Conservation (phyloP, 2,329 filamentous ascomycete genomes). For the Esteya vermicola region DNA sequence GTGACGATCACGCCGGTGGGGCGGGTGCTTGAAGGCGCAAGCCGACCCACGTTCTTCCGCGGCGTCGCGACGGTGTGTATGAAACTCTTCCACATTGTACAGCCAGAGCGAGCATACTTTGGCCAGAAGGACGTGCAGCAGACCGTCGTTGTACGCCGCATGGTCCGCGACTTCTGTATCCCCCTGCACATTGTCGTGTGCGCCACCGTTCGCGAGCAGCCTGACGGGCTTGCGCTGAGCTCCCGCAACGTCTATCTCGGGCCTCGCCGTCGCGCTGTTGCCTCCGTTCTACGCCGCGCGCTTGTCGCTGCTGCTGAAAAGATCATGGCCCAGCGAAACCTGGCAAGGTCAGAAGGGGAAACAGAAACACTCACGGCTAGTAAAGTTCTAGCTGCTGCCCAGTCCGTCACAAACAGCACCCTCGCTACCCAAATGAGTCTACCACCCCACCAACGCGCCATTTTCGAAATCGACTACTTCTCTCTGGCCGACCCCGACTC, state of each 20-base stretch:
- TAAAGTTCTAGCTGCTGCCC: conserved; percentile 56
- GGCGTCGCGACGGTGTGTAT: conserved; percentile 94
- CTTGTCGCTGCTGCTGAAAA: conserved; percentile 40
- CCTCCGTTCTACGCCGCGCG: conserved; percentile 56
- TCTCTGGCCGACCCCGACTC: conserved; percentile 77
- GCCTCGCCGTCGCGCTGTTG: conserved; percentile 53
- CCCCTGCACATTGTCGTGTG: conserved; percentile 61
- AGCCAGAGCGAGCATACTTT: conserved; percentile 73
- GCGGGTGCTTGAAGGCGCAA: conserved; percentile 68
- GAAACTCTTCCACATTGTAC: conserved; percentile 77
- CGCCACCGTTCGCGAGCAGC: conserved; percentile 56
- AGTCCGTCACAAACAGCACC: conserved; percentile 38
- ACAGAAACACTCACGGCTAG: neutral
- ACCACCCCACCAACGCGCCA: conserved; percentile 43
- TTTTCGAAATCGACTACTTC: conserved; percentile 82
- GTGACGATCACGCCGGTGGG: conserved; percentile 80
- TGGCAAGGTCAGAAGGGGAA: neutral
- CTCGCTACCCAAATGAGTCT: conserved; percentile 48
- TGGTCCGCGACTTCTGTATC: conserved; percentile 80
- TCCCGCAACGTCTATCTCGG: conserved; percentile 92
- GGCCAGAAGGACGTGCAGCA: conserved; percentile 98
- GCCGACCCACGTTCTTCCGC: conserved; percentile 85
- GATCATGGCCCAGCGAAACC: no score
- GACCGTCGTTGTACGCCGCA: conserved; percentile 72
- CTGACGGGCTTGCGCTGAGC: conserved; percentile 77